phyloP scores from a whole-genome alignment of 1,284 basidiomycete species.

The Puccinia novopanici region DNA sequence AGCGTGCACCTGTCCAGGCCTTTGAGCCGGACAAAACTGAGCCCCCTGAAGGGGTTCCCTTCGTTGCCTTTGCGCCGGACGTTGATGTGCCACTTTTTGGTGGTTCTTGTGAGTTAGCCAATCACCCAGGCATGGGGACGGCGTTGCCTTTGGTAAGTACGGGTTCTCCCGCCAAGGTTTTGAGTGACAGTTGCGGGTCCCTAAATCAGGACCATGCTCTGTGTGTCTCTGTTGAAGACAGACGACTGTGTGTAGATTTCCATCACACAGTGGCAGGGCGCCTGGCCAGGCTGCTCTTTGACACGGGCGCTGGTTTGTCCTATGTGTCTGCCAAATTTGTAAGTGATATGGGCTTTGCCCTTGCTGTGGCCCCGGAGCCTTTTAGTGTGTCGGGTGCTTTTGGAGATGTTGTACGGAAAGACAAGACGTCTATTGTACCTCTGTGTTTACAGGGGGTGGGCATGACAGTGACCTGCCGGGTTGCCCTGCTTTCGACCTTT shows the following conservation, averaged over 20 bases:
- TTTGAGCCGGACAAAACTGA: background rate
- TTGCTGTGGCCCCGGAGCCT: background rate
- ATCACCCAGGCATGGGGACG: conserved; percentile 17
- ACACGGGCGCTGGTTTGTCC: background rate
- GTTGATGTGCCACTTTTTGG: no score
- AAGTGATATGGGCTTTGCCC: background rate
- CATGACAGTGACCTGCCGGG: background rate
- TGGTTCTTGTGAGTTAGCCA: background rate
- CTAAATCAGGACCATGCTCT: background rate
- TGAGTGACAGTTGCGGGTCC: background rate
- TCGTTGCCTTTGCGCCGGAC: no score
- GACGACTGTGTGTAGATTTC: no score
- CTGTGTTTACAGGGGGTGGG: background rate
- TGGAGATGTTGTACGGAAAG: background rate
- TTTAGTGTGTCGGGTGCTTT: conserved; percentile 1
- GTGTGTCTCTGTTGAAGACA: conserved; percentile 2
- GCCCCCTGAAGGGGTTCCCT: no score
- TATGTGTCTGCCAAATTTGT: background rate
- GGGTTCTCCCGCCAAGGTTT: background rate
- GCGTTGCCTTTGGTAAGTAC: background rate
- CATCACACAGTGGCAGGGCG: no score
- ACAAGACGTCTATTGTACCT: background rate
- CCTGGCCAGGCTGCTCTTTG: no score
- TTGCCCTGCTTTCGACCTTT: background rate
- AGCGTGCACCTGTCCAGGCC: background rate